Evolutionary conservation across 176 grass and related monocot genomes (phyloP).

Genomic region (Eragrostis curvula): DNA sequence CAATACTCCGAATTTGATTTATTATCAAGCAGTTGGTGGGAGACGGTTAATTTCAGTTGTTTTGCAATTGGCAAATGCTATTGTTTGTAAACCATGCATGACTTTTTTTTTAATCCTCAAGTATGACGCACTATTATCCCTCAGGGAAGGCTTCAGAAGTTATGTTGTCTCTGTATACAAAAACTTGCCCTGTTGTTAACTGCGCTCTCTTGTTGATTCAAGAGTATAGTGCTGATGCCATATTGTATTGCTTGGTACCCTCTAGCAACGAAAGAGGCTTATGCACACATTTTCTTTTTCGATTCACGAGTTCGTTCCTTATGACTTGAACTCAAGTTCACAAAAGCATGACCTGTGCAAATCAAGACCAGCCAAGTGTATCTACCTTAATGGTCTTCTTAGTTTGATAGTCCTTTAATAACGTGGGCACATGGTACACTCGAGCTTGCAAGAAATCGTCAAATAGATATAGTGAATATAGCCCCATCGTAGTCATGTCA

Average conservation of each 20-base stretch:
- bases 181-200: neutral
- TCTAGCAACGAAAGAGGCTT: neutral
- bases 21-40: neutral
- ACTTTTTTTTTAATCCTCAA: neutral
- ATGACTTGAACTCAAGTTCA: neutral
- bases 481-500: neutral
- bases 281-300: neutral
- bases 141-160: neutral
- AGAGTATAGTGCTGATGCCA: neutral
- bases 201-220: slow-evolving; percentile 25
- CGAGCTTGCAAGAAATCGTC: neutral
- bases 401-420: neutral
- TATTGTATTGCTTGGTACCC: neutral
- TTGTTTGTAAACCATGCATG: neutral
- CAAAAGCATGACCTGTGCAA: neutral
- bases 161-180: neutral
- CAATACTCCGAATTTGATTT: neutral
- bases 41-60: slow-evolving; percentile 13
- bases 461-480: neutral
- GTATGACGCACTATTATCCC: neutral
- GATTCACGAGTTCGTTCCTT: neutral
- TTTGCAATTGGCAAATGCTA: neutral
- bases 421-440: neutral
- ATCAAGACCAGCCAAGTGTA: neutral
- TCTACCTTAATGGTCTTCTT: slow-evolving; percentile 30